phyloP scores from a whole-genome alignment of 148 eudicot species.

The Heliosperma pusillum region DNA sequence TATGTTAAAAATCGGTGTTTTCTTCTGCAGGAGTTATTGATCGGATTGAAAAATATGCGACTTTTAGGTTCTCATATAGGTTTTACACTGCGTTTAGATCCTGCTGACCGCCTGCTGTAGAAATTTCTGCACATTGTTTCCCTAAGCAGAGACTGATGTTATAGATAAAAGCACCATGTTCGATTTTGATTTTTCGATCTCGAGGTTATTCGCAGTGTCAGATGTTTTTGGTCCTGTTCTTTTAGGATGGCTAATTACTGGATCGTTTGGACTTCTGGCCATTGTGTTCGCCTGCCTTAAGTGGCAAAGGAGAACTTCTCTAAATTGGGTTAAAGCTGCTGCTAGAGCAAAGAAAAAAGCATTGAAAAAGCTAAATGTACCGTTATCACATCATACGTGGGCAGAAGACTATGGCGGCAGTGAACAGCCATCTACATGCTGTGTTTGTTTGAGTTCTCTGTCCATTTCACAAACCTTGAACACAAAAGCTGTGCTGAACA shows the following conservation, averaged over 20 bases:
- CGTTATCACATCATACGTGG: conserved; percentile 75
- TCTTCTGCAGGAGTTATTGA: background rate
- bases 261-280: conserved; percentile 59
- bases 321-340: conserved; percentile 89
- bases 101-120: conserved; percentile 3
- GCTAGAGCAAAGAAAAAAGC: conserved; percentile 74
- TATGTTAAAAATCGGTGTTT: background rate
- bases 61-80: background rate
- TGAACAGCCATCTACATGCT: conserved; percentile 71
- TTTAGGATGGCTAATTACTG: conserved; percentile 69
- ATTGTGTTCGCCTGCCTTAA: conserved; percentile 51
- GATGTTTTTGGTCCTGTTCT: conserved; percentile 45
- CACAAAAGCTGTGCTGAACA: conserved; percentile 47
- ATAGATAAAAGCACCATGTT: conserved; percentile 37
- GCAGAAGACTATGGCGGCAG: conserved; percentile 55
- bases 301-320: conserved; percentile 66
- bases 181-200: conserved; percentile 37
- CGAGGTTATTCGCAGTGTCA: conserved; percentile 41
- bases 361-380: conserved; percentile 66
- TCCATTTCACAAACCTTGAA: conserved; percentile 46
- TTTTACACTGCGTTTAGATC: conserved; percentile 14
- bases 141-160: conserved; percentile 25
- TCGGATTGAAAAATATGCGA: background rate
- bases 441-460: conserved; percentile 71
- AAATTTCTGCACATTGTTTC: conserved; percentile 7